These are phyloP conservation scores for Paxillus rubicundulus DNA, from an alignment of 768 basidiomycete genomes.

Conservation along the genomic window DNA sequence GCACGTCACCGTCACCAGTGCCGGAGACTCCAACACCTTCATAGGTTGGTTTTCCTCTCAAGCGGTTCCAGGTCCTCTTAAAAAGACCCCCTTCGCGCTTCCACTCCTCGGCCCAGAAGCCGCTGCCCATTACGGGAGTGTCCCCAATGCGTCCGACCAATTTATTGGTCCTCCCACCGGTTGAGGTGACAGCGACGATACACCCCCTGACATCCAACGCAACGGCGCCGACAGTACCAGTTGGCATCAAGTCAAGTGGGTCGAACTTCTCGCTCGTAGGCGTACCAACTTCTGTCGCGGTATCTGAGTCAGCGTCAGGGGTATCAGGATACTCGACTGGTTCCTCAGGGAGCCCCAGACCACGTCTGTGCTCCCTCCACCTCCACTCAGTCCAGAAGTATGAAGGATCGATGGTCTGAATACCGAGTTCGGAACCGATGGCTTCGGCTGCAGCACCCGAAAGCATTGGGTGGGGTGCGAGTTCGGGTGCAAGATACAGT, in stretches of 20 bases:
- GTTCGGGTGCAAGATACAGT: constrained; percentile 64
- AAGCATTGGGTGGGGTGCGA: constrained; percentile 67
- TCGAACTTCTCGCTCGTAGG: constrained; percentile 14
- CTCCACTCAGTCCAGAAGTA: constrained; percentile 76
- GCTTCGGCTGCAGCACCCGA: constrained; percentile 64
- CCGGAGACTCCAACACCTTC: constrained; percentile 74
- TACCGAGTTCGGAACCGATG: constrained; percentile 54
- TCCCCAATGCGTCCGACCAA: constrained; percentile 81
- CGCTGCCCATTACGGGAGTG: constrained; percentile 73
- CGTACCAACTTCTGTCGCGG: constrained; percentile 16
- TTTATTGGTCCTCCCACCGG: constrained; percentile 83
- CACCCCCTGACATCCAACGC: constrained; percentile 74
- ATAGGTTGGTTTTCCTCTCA: constrained; percentile 32
- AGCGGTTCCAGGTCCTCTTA: constrained; percentile 39
- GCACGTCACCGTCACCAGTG: constrained; percentile 82
- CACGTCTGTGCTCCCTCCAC: constrained; percentile 76
- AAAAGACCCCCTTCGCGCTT: constrained; percentile 28
- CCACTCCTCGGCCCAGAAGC: constrained; percentile 89
- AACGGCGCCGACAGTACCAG: constrained; percentile 83
- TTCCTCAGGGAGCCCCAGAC: constrained; percentile 70
- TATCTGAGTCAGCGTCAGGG: constrained; percentile 17
- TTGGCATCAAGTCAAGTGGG: constrained; percentile 59
- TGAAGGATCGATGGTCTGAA: constrained; percentile 62
- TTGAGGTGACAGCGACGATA: constrained; percentile 71
- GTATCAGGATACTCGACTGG: constrained; percentile 40